Conservation (phyloP, 345 rosid genomes). For the Salix purpurea region DNA sequence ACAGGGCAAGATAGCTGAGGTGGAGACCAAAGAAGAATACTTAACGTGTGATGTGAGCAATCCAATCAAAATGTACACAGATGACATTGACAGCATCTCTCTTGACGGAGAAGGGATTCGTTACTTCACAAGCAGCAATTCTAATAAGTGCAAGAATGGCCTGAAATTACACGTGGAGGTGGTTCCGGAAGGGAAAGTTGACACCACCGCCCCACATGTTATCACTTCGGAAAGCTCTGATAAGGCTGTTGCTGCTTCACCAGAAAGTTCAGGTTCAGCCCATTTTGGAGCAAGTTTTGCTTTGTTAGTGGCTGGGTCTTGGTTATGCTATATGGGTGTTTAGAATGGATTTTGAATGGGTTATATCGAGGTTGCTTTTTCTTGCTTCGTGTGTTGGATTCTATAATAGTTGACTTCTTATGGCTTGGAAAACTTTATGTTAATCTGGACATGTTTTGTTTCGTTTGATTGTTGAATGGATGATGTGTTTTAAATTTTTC, state of each 20-base stretch:
- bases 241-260: conserved; percentile 20
- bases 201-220: not conserved
- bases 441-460: not conserved
- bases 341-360: not conserved
- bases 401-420: not conserved
- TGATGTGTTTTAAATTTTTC: too few species aligned
- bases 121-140: conserved; percentile 47
- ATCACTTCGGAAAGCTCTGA: not conserved
- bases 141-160: conserved; percentile 54
- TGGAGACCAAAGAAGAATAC: conserved; percentile 43
- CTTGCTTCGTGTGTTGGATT: not conserved
- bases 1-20: conserved; percentile 46
- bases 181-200: conserved; percentile 13
- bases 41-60: conserved; percentile 47
- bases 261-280: conserved; percentile 35
- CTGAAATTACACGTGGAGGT: conserved; percentile 54
- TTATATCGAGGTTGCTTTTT: not conserved
- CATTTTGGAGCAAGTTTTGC: not conserved
- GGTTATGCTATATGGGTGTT: conserved; percentile 5
- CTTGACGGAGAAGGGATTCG: conserved; percentile 43
- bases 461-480: not conserved
- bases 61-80: conserved; percentile 46
- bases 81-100: conserved; percentile 38
- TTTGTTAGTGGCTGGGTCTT: conserved; percentile 11
- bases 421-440: not conserved